These are phyloP conservation scores for Parascedosporium putredinis DNA, from an alignment of 2,329 filamentous ascomycete genomes.

Conservation along the genomic window DNA sequence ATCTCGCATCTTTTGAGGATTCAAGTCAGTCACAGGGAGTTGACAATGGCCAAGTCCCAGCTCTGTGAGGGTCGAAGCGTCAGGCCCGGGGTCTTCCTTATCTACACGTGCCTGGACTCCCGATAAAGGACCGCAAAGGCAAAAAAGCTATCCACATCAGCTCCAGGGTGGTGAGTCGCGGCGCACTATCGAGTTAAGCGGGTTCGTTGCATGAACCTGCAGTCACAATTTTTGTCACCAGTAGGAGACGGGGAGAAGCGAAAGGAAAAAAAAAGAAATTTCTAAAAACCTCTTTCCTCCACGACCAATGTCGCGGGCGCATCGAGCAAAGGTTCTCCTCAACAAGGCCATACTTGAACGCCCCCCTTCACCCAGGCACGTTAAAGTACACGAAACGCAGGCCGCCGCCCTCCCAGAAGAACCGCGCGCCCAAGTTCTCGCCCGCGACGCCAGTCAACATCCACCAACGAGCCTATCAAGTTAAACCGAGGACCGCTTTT, in stretches of 20 bases:
- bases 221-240: too few species aligned
- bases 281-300: neutral
- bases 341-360: neutral
- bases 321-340: neutral
- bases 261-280: too few species aligned
- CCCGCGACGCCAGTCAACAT: neutral
- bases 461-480: neutral
- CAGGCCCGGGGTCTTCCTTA: neutral
- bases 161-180: too few species aligned
- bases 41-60: too few species aligned
- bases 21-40: too few species aligned
- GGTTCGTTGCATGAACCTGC: neutral
- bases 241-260: too few species aligned
- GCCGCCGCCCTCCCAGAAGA: neutral
- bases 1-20: too few species aligned
- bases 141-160: too few species aligned
- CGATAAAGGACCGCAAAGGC: neutral
- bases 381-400: neutral
- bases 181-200: neutral
- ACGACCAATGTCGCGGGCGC: conserved; percentile 3
- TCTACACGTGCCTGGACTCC: neutral
- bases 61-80: neutral
- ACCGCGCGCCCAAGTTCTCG: neutral
- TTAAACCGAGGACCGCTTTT: neutral
- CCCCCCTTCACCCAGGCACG: neutral